These are phyloP conservation scores for Leptomonas seymouri DNA, from an alignment of 208 protist genomes.

Conservation along the genomic window DNA sequence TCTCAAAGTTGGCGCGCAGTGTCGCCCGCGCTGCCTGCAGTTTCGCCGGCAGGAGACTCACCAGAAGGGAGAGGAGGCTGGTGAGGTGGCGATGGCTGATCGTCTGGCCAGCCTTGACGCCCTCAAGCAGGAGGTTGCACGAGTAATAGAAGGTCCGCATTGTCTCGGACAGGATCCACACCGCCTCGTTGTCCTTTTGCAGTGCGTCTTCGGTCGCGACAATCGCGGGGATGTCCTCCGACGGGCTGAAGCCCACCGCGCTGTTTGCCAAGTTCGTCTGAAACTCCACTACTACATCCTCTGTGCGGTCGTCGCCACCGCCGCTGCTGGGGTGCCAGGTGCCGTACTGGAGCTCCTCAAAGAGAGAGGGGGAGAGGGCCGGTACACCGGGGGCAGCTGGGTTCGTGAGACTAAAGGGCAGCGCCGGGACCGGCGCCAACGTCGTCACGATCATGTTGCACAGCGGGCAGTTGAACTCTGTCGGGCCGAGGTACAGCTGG, in stretches of 20 bases:
- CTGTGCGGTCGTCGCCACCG: conserved; percentile 2
- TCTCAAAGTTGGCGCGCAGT: conserved; percentile 41
- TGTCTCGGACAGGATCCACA: conserved; percentile 61
- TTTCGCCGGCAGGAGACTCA: conserved; percentile 38
- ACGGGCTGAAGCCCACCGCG: conserved; percentile 43
- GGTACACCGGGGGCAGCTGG: not conserved
- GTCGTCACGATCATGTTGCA: conserved; percentile 70
- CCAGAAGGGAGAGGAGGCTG: conserved; percentile 52
- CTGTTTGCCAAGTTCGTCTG: conserved; percentile 48
- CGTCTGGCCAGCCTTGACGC: conserved; percentile 50
- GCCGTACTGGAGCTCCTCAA: conserved; percentile 45
- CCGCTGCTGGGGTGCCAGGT: conserved; percentile 6
- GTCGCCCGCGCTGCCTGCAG: conserved; percentile 27
- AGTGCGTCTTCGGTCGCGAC: conserved; percentile 41
- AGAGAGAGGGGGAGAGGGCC: conserved; percentile 18
- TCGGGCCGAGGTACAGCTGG: conserved; percentile 41
- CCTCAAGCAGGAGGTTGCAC: conserved; percentile 53
- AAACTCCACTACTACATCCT: conserved; percentile 29
- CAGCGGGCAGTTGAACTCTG: conserved; percentile 71
- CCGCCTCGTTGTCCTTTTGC: conserved; percentile 36
- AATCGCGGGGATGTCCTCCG: conserved; percentile 28
- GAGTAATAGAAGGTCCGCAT: conserved; percentile 53
- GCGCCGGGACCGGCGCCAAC: conserved; percentile 56
- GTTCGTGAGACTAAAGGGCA: conserved; percentile 17
- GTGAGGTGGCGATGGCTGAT: conserved; percentile 60